These are phyloP conservation scores for Fraxinus dipetala DNA, from an alignment of 305 asterid species.

Conservation along the genomic window DNA sequence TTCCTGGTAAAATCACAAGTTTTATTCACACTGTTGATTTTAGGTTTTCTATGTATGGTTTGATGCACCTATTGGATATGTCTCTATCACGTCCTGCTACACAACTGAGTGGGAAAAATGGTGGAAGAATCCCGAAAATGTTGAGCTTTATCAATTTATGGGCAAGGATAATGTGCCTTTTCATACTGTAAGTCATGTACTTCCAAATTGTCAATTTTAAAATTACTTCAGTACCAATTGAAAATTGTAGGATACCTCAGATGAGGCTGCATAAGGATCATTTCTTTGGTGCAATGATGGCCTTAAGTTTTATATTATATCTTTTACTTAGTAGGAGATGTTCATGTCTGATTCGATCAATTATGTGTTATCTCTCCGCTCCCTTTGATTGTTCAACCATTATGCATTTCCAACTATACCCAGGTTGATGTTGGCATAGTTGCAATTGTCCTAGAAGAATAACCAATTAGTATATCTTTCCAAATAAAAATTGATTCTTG, in stretches of 20 bases:
- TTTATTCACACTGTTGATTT: constrained; percentile 31
- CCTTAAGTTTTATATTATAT: neutral
- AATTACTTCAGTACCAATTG: neutral
- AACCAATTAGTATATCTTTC: neutral
- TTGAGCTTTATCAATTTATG: constrained; percentile 17
- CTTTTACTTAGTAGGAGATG: neutral
- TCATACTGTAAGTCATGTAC: constrained; percentile 66
- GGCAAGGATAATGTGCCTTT: constrained; percentile 38
- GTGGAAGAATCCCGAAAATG: constrained; percentile 95
- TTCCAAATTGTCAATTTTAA: neutral
- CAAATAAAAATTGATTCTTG: no score
- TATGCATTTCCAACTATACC: neutral
- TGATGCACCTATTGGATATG: constrained; percentile 95
- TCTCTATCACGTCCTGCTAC: constrained; percentile 38
- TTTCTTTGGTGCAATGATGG: neutral
- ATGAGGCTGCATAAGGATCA: neutral
- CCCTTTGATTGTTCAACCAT: neutral
- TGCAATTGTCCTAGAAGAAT: neutral
- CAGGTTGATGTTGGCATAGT: neutral
- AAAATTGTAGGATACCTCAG: neutral
- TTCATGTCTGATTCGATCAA: neutral
- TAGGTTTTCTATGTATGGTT: constrained; percentile 92
- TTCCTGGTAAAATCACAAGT: neutral
- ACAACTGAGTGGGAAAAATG: constrained; percentile 80
- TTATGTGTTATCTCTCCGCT: no score